A percentile compares a stretch with the other conserved stretches of the same genome.
Evolutionary conservation across 352 stramenopile genomes (phyloP).

Genomic region (Achlya hypogyna): DNA sequence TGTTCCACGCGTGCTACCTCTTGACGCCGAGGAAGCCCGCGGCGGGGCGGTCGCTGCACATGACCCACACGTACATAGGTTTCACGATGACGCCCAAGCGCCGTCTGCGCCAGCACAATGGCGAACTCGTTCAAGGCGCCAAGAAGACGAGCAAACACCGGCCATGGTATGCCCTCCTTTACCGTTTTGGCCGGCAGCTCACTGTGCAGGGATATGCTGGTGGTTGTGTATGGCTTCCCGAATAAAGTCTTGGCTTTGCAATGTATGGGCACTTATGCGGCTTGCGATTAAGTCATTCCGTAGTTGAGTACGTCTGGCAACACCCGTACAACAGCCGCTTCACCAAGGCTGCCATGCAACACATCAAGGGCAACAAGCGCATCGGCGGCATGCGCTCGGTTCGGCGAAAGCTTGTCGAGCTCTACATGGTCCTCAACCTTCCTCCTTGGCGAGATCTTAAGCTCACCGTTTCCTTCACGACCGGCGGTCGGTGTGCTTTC

Average conservation of each 20-base stretch:
- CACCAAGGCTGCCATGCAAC: constrained; percentile 30
- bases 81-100: constrained; percentile 51
- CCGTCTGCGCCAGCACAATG: constrained; percentile 66
- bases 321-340: constrained; percentile 51
- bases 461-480: constrained; percentile 15
- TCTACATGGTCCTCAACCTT: constrained; percentile 55
- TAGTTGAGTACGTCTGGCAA: constrained; percentile 76
- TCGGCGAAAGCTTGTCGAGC: constrained; percentile 59
- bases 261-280: constrained; percentile 30
- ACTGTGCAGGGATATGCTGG: constrained; percentile 52
- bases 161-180: constrained; percentile 33
- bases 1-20: constrained; percentile 50
- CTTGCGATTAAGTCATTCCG: neutral
- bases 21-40: constrained; percentile 44
- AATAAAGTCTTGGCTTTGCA: constrained; percentile 68
- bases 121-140: constrained; percentile 52
- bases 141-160: constrained; percentile 45
- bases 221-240: constrained; percentile 62
- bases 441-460: constrained; percentile 28
- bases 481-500: neutral
- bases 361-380: constrained; percentile 29
- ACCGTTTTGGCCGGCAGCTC: neutral
- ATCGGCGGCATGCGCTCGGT: constrained; percentile 45
- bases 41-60: constrained; percentile 24
- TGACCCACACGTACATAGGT: constrained; percentile 57